Percentiles rank a stretch among this genome's conserved stretches.
phyloP scores from a whole-genome alignment of 768 basidiomycete species.

The Hygrophorus russula region DNA sequence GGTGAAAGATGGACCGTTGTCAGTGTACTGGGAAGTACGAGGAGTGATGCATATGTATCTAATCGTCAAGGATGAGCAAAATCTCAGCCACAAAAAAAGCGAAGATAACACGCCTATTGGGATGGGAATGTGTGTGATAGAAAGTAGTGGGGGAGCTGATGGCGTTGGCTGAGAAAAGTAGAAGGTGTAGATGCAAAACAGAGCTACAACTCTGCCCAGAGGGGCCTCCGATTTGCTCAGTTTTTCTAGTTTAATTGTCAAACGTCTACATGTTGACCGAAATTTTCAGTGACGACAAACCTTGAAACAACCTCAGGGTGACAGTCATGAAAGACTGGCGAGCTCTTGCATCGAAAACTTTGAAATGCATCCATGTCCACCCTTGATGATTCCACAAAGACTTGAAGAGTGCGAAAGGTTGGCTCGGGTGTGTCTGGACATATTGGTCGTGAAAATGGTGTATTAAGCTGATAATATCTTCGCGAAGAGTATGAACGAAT shows the following conservation, averaged over 20 bases:
- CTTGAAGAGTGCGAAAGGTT: constrained; percentile 67
- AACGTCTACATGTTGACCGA: background rate
- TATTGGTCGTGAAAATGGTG: constrained; percentile 42
- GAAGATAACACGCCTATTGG: constrained; percentile 36
- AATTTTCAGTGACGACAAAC: constrained; percentile 24
- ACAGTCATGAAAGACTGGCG: constrained; percentile 52
- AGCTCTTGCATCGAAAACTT: constrained; percentile 55
- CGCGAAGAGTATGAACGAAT: constrained; percentile 52
- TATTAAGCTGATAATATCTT: constrained; percentile 49
- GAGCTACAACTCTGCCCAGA: constrained; percentile 43
- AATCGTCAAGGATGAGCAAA: constrained; percentile 3
- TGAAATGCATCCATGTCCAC: constrained; percentile 72
- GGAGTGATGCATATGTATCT: constrained; percentile 50
- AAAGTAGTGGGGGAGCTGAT: constrained; percentile 38
- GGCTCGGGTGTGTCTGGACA: constrained; percentile 16
- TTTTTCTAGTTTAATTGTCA: constrained; percentile 32
- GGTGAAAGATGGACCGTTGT: constrained; percentile 26
- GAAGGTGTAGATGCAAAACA: constrained; percentile 66
- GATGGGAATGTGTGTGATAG: constrained; percentile 45
- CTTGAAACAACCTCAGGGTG: constrained; percentile 53
- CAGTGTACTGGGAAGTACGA: constrained; percentile 35
- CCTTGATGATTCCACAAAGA: constrained; percentile 51
- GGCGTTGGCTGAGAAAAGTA: constrained; percentile 54
- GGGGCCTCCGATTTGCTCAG: constrained; percentile 36
- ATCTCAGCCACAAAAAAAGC: background rate